A percentile compares a stretch with the other conserved stretches of the same genome.
Conservation (phyloP, 2,329 filamentous ascomycete species). For the Phyllosticta paracitricarpa region DNA sequence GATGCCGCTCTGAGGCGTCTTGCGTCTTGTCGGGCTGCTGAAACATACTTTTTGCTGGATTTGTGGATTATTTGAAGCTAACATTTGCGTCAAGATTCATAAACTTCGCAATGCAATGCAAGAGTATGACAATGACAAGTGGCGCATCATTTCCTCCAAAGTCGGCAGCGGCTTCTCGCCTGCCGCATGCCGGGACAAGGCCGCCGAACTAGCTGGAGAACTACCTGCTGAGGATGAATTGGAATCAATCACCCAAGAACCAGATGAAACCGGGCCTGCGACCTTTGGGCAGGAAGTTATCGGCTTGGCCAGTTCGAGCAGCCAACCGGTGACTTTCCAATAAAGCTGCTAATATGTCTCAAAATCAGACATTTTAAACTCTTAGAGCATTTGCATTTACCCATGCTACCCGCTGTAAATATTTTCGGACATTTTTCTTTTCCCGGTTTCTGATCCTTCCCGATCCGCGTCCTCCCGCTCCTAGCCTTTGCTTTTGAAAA, state of each 20-base stretch:
- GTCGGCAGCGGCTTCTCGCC: conserved; percentile 85
- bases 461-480: background rate
- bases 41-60: background rate
- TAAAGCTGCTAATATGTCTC: background rate
- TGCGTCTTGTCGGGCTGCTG: background rate
- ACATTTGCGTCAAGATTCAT: conserved; percentile 49
- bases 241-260: conserved; percentile 3
- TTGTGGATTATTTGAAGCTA: background rate
- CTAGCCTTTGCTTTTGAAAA: background rate
- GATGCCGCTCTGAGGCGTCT: background rate
- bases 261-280: conserved; percentile 3
- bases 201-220: conserved; percentile 44
- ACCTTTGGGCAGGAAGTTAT: conserved; percentile 5
- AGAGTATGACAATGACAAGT: conserved; percentile 85
- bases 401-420: background rate
- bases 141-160: conserved; percentile 85
- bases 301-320: conserved; percentile 6
- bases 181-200: conserved; percentile 74
- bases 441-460: background rate
- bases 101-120: conserved; percentile 67
- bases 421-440: background rate
- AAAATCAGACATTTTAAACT: background rate
- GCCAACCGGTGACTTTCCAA: conserved; percentile 5
- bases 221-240: conserved; percentile 4
- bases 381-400: background rate